phyloP scores from a whole-genome alignment of 1,284 basidiomycete genomes.

The Singerocomus rubriflavus region DNA sequence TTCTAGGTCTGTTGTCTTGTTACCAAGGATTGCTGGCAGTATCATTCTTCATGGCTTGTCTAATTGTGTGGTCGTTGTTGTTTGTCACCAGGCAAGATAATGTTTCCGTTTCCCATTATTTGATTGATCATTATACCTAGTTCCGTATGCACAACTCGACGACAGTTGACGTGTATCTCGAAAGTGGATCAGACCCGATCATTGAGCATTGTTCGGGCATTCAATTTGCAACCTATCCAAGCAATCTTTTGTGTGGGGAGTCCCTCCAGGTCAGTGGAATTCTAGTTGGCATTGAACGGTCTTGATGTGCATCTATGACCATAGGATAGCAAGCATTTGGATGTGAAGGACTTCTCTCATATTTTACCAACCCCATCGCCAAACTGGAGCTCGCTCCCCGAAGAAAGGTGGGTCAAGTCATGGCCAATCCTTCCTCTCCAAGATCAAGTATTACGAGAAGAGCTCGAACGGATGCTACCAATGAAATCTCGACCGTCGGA shows the following conservation, averaged over 20 bases:
- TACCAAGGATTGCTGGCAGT: slow-evolving; percentile 65
- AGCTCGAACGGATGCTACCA: slow-evolving; percentile 21
- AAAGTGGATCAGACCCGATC: slow-evolving; percentile 65
- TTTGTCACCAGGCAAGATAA: slow-evolving; percentile 70
- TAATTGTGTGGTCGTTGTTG: slow-evolving; percentile 60
- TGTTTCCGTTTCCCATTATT: background rate
- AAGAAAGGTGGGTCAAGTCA: slow-evolving; percentile 15
- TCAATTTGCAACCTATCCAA: slow-evolving; percentile 59
- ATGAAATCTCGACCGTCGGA: background rate
- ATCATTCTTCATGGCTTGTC: slow-evolving; percentile 62
- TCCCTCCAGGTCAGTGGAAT: slow-evolving; percentile 19
- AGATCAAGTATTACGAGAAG: slow-evolving; percentile 11
- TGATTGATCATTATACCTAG: slow-evolving; percentile 37
- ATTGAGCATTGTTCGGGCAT: slow-evolving; percentile 69
- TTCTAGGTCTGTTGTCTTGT: slow-evolving; percentile 57
- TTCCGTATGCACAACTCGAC: slow-evolving; percentile 77
- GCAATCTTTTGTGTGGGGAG: slow-evolving; percentile 15
- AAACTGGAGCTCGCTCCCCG: slow-evolving; percentile 53
- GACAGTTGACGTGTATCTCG: slow-evolving; percentile 58
- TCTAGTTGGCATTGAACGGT: background rate
- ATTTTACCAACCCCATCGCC: slow-evolving; percentile 67
- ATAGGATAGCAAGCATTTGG: slow-evolving; percentile 28
- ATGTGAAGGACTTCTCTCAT: slow-evolving; percentile 80
- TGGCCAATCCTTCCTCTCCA: slow-evolving; percentile 27
- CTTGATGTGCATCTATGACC: background rate